phyloP scores from a whole-genome alignment of 2,329 filamentous ascomycete genomes.

The Xylariaceae sp. region DNA sequence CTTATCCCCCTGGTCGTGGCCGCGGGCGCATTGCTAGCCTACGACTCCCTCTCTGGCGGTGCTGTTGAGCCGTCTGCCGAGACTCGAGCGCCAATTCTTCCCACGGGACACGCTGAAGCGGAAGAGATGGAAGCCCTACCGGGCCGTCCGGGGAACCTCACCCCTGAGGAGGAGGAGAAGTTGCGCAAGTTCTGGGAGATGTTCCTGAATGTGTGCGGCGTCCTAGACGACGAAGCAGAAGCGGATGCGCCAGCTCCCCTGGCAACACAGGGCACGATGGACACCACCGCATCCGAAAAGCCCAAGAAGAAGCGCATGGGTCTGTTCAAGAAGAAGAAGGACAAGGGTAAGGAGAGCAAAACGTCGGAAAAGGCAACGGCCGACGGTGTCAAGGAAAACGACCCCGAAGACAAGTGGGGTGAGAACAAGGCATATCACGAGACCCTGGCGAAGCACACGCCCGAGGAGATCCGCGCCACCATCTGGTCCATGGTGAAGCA shows the following conservation, averaged over 20 bases:
- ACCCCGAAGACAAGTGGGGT: slow-evolving; percentile 83
- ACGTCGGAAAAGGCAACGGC: slow-evolving; percentile 30
- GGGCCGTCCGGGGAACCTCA: slow-evolving; percentile 79
- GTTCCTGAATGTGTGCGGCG: slow-evolving; percentile 68
- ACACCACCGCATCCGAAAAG: slow-evolving; percentile 39
- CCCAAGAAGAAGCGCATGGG: slow-evolving; percentile 68
- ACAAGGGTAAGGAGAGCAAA: slow-evolving; percentile 46
- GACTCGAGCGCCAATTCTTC: too few relatives aligned
- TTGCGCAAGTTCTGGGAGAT: slow-evolving; percentile 79
- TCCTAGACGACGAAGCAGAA: slow-evolving; percentile 35
- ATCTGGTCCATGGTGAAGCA: slow-evolving; percentile 96
- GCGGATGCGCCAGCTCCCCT: slow-evolving; percentile 19
- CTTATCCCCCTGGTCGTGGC: slow-evolving; percentile 13
- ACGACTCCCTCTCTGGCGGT: slow-evolving; percentile 7
- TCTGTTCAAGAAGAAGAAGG: slow-evolving; percentile 57
- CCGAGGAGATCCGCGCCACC: slow-evolving; percentile 69
- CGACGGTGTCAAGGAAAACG: slow-evolving; percentile 34
- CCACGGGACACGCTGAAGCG: too few relatives aligned
- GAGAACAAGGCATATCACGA: slow-evolving; percentile 81
- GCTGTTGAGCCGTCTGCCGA: slow-evolving; percentile 3
- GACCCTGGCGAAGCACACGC: slow-evolving; percentile 66
- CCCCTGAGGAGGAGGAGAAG: slow-evolving; percentile 81
- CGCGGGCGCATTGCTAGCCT: slow-evolving; percentile 14
- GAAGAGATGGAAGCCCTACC: slow-evolving; percentile 35
- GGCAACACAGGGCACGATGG: slow-evolving; percentile 18